Evolutionary conservation across 2,329 filamentous ascomycete species (phyloP), one percentile per base, ranked within the genome.

Genomic region (Fusarium temperatum): DNA sequence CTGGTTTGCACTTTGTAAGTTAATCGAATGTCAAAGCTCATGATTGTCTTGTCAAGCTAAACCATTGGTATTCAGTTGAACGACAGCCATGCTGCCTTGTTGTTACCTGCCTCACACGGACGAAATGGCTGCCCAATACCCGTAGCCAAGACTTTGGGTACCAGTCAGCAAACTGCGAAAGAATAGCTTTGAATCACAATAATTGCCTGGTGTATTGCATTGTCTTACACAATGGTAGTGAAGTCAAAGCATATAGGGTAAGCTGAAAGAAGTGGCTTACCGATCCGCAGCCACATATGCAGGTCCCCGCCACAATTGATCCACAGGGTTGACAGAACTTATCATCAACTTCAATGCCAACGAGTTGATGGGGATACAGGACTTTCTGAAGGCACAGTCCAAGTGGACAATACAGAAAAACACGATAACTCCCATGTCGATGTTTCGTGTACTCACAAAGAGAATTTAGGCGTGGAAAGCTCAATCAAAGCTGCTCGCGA

Each of bases 291-390:
- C 71, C 76, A 73, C 51, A 55, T 35, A 55, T 68, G 57, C 68
- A 70, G 51, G 57, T 60, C 35, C 35, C 51, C 63, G 73, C 76
- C 76, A 78, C 76, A 73, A 44, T 39, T 64, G 62, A 63, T 70
- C 77, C 77, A 78, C 77, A 64, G 38, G 35, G n/a, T 39, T 51
- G 54, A 54, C 62, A 78, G 77, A 78, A 78, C 76, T 75, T 56
- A 77, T 78, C 73, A 57, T 63, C 69, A 70, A 78, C 74, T 72
- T 73, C 70, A 70, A 68, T 71, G 58, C 60, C 60, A 56, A 65
- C 32, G 45, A 63, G 48, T 53, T 42, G 54, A 42, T 53, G 50
- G 63, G 59, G 66, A 65, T 65, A 68, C 58, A 74, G 63, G 56
- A 67, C 51, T 63, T 61, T 39, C 32, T 54, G 44, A 73, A 59